Conservation (phyloP, 1,284 basidiomycete genomes). For the Microbotryomycetes sp. region DNA sequence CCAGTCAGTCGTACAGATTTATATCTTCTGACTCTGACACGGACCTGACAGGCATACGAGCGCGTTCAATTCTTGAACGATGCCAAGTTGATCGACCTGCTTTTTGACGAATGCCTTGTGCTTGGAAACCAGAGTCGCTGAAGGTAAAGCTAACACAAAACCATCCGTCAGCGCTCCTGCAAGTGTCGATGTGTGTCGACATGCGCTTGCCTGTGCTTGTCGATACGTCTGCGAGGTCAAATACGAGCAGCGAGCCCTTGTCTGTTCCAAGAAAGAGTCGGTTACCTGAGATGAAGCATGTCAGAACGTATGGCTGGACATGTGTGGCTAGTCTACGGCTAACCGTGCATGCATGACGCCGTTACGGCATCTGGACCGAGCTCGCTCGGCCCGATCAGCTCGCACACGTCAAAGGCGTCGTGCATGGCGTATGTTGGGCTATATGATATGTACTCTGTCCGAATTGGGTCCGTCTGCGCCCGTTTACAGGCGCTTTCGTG, state of each 20-base stretch:
- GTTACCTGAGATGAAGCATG: constrained; percentile 8
- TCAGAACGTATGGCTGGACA: not conserved
- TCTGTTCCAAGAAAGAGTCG: constrained; percentile 28
- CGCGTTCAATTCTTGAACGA: constrained; percentile 72
- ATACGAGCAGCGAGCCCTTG: constrained; percentile 22
- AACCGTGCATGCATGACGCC: constrained; percentile 19
- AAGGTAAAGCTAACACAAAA: constrained; percentile 1
- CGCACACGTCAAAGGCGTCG: constrained; percentile 16
- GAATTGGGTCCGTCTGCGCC: no score
- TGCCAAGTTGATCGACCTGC: constrained; percentile 77
- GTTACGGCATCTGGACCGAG: constrained; percentile 21
- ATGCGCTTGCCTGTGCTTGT: constrained; percentile 4
- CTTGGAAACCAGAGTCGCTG: constrained; percentile 53
- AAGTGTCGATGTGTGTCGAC: not conserved
- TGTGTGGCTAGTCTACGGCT: not conserved
- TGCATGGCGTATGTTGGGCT: constrained; percentile 18
- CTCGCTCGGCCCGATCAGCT: constrained; percentile 11
- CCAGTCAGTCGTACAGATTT: not conserved
- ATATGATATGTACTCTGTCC: no score
- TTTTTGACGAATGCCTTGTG: constrained; percentile 59
- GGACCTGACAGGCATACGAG: constrained; percentile 73
- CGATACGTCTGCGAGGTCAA: constrained; percentile 16
- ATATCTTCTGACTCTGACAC: constrained; percentile 32
- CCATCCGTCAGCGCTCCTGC: not conserved
- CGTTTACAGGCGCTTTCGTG: no score